Base-by-base conservation (phyloP, 164 flowering plant genomes). In the Vitis rupestris region DNA sequence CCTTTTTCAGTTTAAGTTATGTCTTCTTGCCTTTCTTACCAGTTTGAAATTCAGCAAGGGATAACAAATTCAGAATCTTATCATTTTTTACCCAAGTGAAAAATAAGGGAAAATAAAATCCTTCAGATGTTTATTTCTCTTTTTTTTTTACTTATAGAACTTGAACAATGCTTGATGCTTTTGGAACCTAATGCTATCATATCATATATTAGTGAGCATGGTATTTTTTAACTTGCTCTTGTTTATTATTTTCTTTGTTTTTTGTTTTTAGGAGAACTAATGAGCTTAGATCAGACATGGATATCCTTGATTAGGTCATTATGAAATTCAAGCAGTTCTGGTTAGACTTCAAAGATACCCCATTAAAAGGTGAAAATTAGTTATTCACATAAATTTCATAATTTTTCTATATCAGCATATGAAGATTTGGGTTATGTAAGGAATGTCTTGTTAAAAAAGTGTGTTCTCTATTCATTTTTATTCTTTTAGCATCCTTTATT, bases 301-400 rank as follows among this genome's bases (percentile, higher is more conserved):
- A 87, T 76, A 83, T 93, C 50, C 94, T 94, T 49, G 89, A 81
- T 47, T 90, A 93, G 37, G 72, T 79, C 50, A 76, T 91, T 30
- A 54, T 79, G 74, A 76, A 86, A 78, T 91, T 90, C 80, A 80
- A 83, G 82, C 81, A 87, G 54, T 95, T 95, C 79, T 95, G 99
- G 99, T 66, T 72, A 55, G 80, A 83, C 31, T 88, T 85, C 81
- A 79, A 76, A 72, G 88, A 87, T 74, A 71, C 83, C 37, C 98
- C 99, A 23, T 75, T 95, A 65, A 88, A 87, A 87, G 99, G 98
- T 89, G 58, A 65, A 31, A 50, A 23, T 23, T 23, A 1, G 14
- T 17, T 50, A 50, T n/a, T 61, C 9, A 47, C 15, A 11, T 27
- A 13, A 51, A 15, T 30, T 23, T n/a, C 48, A 17, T 55, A 16